Evolutionary conservation across 1,284 basidiomycete genomes (phyloP).

Genomic region (Violaceomyces palustris): DNA sequence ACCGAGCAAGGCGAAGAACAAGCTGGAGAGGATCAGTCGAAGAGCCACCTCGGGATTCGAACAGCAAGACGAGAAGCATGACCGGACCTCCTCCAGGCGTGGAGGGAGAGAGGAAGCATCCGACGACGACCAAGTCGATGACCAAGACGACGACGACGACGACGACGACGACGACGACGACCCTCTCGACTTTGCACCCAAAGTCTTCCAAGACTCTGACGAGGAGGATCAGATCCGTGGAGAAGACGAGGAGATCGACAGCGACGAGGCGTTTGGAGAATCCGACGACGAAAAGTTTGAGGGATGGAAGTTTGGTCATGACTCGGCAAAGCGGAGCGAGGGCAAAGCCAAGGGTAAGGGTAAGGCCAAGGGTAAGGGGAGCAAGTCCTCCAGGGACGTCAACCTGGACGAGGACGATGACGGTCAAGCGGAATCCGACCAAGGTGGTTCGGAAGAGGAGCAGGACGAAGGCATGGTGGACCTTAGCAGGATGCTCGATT

Average conservation of each 20-base stretch:
- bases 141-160: conserved; percentile 53
- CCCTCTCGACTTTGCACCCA: conserved; percentile 15
- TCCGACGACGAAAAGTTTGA: conserved; percentile 45
- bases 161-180: conserved; percentile 11
- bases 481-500: conserved; percentile 45
- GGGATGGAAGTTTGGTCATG: conserved; percentile 23
- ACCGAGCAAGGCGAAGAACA: no score
- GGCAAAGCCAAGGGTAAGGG: conserved; percentile 7
- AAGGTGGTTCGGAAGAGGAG: no score
- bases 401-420: conserved; percentile 25
- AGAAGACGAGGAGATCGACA: conserved; percentile 50
- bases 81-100: no score
- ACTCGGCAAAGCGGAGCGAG: conserved; percentile 5
- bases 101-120: no score
- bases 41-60: no score
- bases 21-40: no score
- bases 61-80: no score
- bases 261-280: conserved; percentile 50
- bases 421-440: no score
- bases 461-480: conserved; percentile 43
- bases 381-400: conserved; percentile 4
- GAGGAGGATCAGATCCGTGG: conserved; percentile 35
- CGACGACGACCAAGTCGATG: conserved; percentile 32
- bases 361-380: background rate
- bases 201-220: conserved; percentile 35